Conservation (phyloP, 164 flowering plant species). For the Piper betle region DNA sequence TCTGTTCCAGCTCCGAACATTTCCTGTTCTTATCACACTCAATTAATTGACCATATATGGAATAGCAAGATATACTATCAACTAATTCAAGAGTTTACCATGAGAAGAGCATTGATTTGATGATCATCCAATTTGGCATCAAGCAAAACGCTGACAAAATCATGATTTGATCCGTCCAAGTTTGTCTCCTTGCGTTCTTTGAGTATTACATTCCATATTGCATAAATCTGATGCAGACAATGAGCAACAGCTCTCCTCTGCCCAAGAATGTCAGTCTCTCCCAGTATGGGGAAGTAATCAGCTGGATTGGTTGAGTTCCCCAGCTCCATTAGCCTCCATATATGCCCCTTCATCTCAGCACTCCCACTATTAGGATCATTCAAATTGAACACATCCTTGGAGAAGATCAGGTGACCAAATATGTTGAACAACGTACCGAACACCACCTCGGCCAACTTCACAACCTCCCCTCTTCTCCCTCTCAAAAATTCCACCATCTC, state of each 20-base stretch:
- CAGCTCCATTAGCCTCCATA: constrained; percentile 14
- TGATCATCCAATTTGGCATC: constrained; percentile 12
- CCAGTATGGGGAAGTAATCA: constrained; percentile 14
- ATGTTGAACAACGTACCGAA: constrained; percentile 15
- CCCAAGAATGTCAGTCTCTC: constrained; percentile 12
- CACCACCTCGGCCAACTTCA: constrained; percentile 15
- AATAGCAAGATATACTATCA: neutral
- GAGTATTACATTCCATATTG: constrained; percentile 11
- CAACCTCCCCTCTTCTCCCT: constrained; percentile 9
- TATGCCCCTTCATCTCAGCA: constrained; percentile 15
- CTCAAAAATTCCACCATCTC: constrained; percentile 13
- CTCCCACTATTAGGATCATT: constrained; percentile 7
- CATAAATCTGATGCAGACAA: constrained; percentile 4
- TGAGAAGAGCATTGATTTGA: constrained; percentile 17
- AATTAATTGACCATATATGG: neutral
- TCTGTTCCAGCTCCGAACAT: constrained; percentile 21
- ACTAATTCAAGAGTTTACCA: constrained; percentile 6
- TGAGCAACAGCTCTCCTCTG: constrained; percentile 2
- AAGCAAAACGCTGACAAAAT: constrained; percentile 15
- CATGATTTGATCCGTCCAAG: neutral
- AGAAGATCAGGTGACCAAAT: constrained; percentile 13
- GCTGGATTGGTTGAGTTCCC: constrained; percentile 13
- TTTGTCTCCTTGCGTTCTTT: constrained; percentile 4
- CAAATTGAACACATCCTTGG: constrained; percentile 15
- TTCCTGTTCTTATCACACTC: constrained; percentile 8